Base-by-base conservation (phyloP, 306 rosid species). In the Acmispon strigosus region DNA sequence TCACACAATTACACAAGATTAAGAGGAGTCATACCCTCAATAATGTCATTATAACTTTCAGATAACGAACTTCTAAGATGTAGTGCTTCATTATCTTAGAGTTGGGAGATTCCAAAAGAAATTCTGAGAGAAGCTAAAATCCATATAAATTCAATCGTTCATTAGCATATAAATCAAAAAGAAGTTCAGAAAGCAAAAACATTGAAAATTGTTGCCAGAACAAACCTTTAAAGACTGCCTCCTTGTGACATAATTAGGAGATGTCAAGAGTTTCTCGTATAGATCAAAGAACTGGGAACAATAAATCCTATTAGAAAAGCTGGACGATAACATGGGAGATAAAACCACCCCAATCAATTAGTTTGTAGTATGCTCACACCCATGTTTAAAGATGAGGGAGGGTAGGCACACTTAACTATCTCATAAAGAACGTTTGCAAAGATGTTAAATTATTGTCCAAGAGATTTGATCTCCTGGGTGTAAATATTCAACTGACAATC, bases 151-250 rank as follows among this genome's bases (percentile, higher is more conserved):
- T 19, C 50, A 19, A 66, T 60, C 18, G 65, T 79, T 51, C 75
- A 70, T 58, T 67, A 75, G 69, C 69, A 37, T 10, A 42, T 10
- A 48, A 16, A 70, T 59, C 15, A 54, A 63, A 54, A 74, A 45
- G 48, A 76, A 53, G n/a, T 66, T 34, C 57, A 32, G 15, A 50
- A 60, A 24, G 39, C 13, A 74, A 17, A 55, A 79, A 12, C 45
- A 47, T 41, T 12, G 58, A 73, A 72, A 56, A 62, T 18, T 62
- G 22, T 54, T 36, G 60, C n/a, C 36, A 70, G 66, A 85, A 82
- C 85, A 53, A 27, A 94, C 99, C 99, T 94, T 94, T 78, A 94
- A 84, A 66, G 99, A 94, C 68, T 91, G 99, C 77, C 97, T 87
- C 82, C 96, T 89, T 61, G 99, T 94, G 76, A 94, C 99, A 70